A percentile compares a stretch with the other conserved stretches of the same genome.
These are phyloP conservation scores for Rhodocollybia butyracea DNA, from an alignment of 768 basidiomycete genomes.

Conservation along the genomic window DNA sequence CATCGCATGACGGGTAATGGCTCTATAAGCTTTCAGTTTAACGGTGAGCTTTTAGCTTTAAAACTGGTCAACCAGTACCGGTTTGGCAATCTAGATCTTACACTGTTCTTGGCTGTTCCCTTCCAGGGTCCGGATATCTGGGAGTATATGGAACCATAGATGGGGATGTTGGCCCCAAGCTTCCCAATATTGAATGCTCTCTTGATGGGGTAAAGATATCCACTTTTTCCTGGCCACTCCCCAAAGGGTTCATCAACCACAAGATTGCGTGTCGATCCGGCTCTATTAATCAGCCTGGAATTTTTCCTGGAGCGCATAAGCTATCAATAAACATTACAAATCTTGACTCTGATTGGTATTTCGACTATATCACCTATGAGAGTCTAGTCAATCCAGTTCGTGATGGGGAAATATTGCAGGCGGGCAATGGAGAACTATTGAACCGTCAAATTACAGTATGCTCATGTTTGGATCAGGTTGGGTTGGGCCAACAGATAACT, in stretches of 20 bases:
- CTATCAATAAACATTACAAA: slow-evolving; percentile 3
- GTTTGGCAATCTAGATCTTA: background rate
- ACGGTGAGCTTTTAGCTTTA: background rate
- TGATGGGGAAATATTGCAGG: slow-evolving; percentile 3
- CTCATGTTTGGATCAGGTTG: slow-evolving; percentile 1
- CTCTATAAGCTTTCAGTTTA: slow-evolving; percentile 2
- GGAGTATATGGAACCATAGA: background rate
- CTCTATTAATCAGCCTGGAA: background rate
- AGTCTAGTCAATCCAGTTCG: background rate
- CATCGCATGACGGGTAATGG: background rate
- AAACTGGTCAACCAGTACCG: background rate
- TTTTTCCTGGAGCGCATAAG: slow-evolving; percentile 2
- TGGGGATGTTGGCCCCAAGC: background rate
- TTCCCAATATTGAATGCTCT: background rate
- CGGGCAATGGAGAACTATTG: slow-evolving; percentile 1
- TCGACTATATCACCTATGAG: slow-evolving; percentile 4
- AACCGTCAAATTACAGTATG: background rate
- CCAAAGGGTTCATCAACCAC: background rate
- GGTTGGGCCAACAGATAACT: background rate
- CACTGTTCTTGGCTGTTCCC: background rate
- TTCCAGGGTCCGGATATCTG: slow-evolving; percentile 1
- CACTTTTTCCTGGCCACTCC: background rate
- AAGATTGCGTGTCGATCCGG: background rate
- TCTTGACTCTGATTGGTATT: background rate
- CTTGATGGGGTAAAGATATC: background rate